Percentiles rank a stretch among this genome's conserved stretches.
Evolutionary conservation across 495 filamentous ascomycete genomes (phyloP).

Genomic region (Cladorrhinum samala): DNA sequence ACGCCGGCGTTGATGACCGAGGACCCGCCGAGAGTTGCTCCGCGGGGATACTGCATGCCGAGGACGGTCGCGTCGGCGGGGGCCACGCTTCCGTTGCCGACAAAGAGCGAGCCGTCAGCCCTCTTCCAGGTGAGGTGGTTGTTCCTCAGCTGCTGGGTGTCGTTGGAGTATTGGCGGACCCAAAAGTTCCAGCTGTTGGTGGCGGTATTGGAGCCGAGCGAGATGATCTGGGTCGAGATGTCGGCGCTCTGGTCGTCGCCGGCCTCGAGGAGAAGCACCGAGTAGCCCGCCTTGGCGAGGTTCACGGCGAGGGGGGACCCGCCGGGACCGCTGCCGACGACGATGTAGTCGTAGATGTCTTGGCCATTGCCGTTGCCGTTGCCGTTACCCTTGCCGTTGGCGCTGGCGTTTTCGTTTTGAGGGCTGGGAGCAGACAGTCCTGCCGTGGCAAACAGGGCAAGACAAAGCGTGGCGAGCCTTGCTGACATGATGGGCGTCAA

Average conservation of each 20-base stretch:
- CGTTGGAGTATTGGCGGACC: constrained; percentile 33
- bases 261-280: constrained; percentile 52
- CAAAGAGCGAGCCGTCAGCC: constrained; percentile 25
- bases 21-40: constrained; percentile 42
- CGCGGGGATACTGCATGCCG: constrained; percentile 46
- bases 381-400: not conserved
- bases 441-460: not conserved
- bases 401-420: no score
- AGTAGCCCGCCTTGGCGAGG: constrained; percentile 48
- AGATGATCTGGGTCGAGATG: constrained; percentile 21
- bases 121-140: constrained; percentile 32
- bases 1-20: constrained; percentile 40
- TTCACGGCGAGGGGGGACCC: constrained; percentile 51
- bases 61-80: constrained; percentile 35
- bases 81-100: constrained; percentile 20
- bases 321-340: constrained; percentile 54
- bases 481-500: not conserved
- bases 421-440: not conserved
- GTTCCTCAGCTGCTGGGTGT: constrained; percentile 24
- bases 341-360: constrained; percentile 48
- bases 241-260: constrained; percentile 49
- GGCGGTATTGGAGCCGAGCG: constrained; percentile 14
- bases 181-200: constrained; percentile 38
- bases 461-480: not conserved
- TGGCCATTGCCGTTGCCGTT: not conserved